Evolutionary conservation across 768 basidiomycete species (phyloP), one percentile per base, ranked within the genome.

Genomic region (Chiua virens): DNA sequence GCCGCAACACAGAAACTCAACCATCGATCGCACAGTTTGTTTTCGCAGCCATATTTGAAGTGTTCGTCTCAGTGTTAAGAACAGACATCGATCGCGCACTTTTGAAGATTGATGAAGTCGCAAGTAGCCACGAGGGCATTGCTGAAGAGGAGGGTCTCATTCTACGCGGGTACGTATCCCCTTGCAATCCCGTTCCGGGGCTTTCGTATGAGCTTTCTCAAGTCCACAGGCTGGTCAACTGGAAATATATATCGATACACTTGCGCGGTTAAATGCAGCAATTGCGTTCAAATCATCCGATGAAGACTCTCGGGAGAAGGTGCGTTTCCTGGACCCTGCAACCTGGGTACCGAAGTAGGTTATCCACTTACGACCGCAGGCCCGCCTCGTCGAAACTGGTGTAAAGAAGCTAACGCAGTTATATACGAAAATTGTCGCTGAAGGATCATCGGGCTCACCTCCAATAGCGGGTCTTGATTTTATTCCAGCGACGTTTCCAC

Each of bases 341-440:
- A 11, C 10, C 34, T 13, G 17, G 11, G 14, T 35, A 7, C 17
- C 48, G 2, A 17, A 28, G 34, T 3, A 20, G 36, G 23, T 32
- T 50, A 28, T 52, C 25, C 21, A 8, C 4, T 15, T 2, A 17
- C 17, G 5, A 27, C 11, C 13, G 5, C 56, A 76, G 86, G 77
- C 87, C n/a, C 81, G 86, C 37, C 78, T 92, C 5, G 74, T 92
- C 9, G 89, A 92, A 71, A 88, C 88, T 1, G 90, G 91, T 8
- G 82, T 83, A 6, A 91, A 91, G 73, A 91, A 90, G 62, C 74
- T 92, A 10, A 78, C 83, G 0, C 89, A 90, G 59, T 69, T 91
- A 13, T 92, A 87, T 63, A 93, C 89, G n/a, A 90, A 89, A 60
- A 76, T 88, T 28, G 87, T 91, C n/a, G 90, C 91, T 3, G 89